Conservation (phyloP, 768 basidiomycete species). For the Rossbeevera mucosa region DNA sequence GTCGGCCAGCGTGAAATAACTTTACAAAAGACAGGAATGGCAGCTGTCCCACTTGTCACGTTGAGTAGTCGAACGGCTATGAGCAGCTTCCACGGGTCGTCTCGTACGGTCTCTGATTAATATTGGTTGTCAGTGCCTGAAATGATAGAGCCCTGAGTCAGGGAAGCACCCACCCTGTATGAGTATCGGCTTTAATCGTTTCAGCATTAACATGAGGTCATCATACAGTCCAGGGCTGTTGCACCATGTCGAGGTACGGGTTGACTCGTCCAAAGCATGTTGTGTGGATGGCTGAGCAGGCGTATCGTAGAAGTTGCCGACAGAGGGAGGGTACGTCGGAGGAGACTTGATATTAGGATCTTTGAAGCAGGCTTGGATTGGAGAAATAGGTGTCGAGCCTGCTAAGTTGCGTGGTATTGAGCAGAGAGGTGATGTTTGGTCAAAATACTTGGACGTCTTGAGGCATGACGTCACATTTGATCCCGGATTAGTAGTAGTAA, state of each 20-base stretch:
- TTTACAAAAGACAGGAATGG: conserved; percentile 61
- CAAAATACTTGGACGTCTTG: conserved; percentile 24
- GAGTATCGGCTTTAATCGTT: conserved; percentile 29
- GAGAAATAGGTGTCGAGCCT: background rate
- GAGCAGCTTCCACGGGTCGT: conserved; percentile 66
- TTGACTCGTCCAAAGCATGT: background rate
- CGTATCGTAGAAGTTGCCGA: no score
- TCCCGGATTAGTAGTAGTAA: background rate
- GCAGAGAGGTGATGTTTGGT: background rate
- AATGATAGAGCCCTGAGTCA: background rate
- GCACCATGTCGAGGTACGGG: background rate
- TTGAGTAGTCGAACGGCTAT: conserved; percentile 67
- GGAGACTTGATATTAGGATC: conserved; percentile 6
- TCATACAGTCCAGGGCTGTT: conserved; percentile 6
- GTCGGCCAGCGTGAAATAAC: conserved; percentile 57
- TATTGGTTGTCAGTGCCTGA: background rate
- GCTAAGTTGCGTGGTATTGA: background rate
- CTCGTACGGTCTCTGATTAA: conserved; percentile 42
- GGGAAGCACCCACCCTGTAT: conserved; percentile 23
- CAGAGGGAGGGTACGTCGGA: background rate
- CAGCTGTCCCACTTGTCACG: conserved; percentile 58
- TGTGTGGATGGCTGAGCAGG: no score
- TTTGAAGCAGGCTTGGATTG: conserved; percentile 5
- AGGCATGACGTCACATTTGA: background rate
- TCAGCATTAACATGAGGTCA: conserved; percentile 26